These are phyloP conservation scores for Vanrija humicola DNA, from an alignment of 1,284 basidiomycete species.

Conservation along the genomic window DNA sequence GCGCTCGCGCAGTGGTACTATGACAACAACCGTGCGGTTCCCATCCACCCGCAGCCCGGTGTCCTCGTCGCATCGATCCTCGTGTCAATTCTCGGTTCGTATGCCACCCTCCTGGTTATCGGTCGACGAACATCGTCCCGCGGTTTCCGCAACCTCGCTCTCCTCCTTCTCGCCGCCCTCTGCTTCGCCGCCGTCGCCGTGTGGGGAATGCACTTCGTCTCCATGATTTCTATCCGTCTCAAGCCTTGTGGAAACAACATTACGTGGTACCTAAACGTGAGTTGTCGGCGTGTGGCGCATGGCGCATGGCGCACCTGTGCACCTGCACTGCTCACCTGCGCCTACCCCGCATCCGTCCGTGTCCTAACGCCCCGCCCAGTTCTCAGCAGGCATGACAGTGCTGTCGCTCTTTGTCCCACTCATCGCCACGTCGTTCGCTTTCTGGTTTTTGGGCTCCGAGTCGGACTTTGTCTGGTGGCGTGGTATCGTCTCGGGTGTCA, in stretches of 20 bases:
- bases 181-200: slow-evolving; percentile 84
- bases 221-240: slow-evolving; percentile 50
- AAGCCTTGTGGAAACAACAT: slow-evolving; percentile 36
- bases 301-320: slow-evolving; percentile 7
- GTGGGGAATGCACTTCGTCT: slow-evolving; percentile 54
- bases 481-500: slow-evolving; percentile 57
- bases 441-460: slow-evolving; percentile 52
- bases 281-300: slow-evolving; percentile 3
- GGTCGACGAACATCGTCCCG: slow-evolving; percentile 50
- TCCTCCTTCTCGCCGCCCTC: slow-evolving; percentile 59
- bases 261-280: slow-evolving; percentile 48
- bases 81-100: slow-evolving; percentile 53
- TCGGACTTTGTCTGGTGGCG: slow-evolving; percentile 47
- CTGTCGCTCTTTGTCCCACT: slow-evolving; percentile 53
- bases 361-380: slow-evolving; percentile 22
- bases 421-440: slow-evolving; percentile 50
- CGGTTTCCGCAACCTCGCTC: slow-evolving; percentile 48
- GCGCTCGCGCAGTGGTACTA: slow-evolving; percentile 47
- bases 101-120: slow-evolving; percentile 52
- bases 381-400: slow-evolving; percentile 52
- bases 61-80: slow-evolving; percentile 53
- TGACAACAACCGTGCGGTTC: slow-evolving; percentile 36
- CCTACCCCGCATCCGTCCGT: neutral
- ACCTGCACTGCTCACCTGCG: neutral
- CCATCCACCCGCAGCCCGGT: slow-evolving; percentile 48